A percentile compares a stretch with the other conserved stretches of the same genome.
phyloP scores from a whole-genome alignment of 208 protist genomes.

The Lotmaria passim region DNA sequence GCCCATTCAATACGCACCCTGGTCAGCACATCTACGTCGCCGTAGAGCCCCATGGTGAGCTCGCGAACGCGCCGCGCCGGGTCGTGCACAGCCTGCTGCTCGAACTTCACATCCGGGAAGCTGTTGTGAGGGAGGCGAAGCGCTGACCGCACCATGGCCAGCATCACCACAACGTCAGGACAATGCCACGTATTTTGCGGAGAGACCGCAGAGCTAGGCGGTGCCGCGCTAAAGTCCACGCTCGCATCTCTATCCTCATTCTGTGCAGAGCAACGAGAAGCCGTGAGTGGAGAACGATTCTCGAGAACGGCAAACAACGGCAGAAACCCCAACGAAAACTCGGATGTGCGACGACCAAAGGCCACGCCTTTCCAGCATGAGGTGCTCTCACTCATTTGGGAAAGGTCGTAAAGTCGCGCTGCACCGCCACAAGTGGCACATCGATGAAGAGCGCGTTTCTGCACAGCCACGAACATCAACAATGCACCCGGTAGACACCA shows the following conservation, averaged over 20 bases:
- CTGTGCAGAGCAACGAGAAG: neutral
- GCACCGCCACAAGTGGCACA: no score
- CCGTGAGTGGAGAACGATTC: neutral
- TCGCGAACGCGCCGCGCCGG: constrained; percentile 46
- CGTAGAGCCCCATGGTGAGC: constrained; percentile 35
- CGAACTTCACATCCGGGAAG: constrained; percentile 58
- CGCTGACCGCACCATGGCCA: constrained; percentile 43
- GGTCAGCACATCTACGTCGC: constrained; percentile 66
- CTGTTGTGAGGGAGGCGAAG: constrained; percentile 40
- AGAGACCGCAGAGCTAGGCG: neutral
- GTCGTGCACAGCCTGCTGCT: constrained; percentile 61
- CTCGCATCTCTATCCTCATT: neutral
- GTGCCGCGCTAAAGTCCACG: neutral
- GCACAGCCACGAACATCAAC: constrained; percentile 1
- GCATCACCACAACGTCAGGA: constrained; percentile 60
- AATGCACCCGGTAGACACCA: neutral
- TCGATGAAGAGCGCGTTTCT: constrained; percentile 6
- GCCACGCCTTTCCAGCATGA: no score
- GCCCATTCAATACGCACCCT: constrained; percentile 49
- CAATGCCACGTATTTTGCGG: constrained; percentile 28
- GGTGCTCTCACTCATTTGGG: neutral
- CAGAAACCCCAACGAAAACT: neutral
- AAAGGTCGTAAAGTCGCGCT: constrained; percentile 2
- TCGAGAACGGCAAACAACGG: neutral
- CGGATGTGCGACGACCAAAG: neutral